These are phyloP conservation scores for Rhodotorula sphaerocarpa DNA, from an alignment of 768 basidiomycete species.

Conservation along the genomic window DNA sequence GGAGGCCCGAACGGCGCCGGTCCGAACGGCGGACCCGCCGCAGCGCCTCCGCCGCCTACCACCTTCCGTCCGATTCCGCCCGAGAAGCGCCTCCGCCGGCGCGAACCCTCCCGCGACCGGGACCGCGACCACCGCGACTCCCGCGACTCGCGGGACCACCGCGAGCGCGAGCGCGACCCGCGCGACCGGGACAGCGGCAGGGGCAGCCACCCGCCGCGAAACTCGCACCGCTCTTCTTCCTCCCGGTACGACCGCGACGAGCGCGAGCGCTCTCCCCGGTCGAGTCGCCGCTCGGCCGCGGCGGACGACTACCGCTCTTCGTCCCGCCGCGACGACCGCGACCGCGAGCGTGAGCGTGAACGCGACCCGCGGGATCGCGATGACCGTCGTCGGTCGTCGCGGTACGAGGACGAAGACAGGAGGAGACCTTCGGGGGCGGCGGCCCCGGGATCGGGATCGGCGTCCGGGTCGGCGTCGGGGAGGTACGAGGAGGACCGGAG, in stretches of 20 bases:
- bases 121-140: not conserved
- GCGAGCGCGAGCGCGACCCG: not conserved
- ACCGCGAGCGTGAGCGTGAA: constrained; percentile 15
- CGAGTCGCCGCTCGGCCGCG: constrained; percentile 37
- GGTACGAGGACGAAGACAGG: constrained; percentile 9
- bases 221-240: not conserved
- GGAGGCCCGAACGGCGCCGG: not conserved
- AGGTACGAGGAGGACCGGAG: not conserved
- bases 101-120: constrained; percentile 36
- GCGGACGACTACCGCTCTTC: constrained; percentile 42
- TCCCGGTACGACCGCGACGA: constrained; percentile 38
- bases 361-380: constrained; percentile 9
- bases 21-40: constrained; percentile 9
- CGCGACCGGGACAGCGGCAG: not conserved
- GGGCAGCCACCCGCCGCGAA: too few species aligned
- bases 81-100: constrained; percentile 41
- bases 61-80: constrained; percentile 43
- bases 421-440: not conserved
- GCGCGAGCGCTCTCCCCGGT: constrained; percentile 32
- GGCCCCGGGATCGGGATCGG: too few species aligned
- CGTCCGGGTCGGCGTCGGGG: not conserved
- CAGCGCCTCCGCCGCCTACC: constrained; percentile 6
- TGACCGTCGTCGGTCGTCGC: not conserved
- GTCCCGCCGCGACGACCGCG: not conserved
- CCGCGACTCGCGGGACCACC: not conserved